Evolutionary conservation across 306 rosid species (phyloP), one percentile per base, ranked within the genome.

Genomic region (Cercis canadensis): DNA sequence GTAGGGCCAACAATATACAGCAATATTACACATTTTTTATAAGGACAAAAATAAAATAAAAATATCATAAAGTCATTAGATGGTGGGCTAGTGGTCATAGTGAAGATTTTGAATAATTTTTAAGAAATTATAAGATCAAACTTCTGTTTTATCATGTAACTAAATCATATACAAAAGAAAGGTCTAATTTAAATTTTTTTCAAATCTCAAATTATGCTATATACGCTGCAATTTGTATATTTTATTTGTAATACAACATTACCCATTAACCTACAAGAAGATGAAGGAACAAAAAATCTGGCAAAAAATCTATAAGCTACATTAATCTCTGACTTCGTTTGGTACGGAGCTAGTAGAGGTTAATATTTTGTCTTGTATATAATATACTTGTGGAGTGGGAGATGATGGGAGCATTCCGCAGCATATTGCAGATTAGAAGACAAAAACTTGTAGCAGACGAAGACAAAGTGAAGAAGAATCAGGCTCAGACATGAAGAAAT

Each of bases 381-480:
- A 62, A 24, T 24, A 24, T 24, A 24, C 29, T 24, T 24, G 67
- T 61, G 67, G 71, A 59, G 75, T 81, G 84, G 79, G 62, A 67
- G 78, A 67, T 70, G 65, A 56, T 62, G 77, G 51, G 57, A 51
- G 63, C 18, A 55, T 31, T 56, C 51, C 45, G 58, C 43, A 41
- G 81, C 52, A 55, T 14, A 53, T 41, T 69, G 70, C 65, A 64
- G 44, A 64, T 56, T 53, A 57, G 43, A 75, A 49, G 78, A 79
- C 75, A 76, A 60, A 75, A 75, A 39, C 49, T 68, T 63, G 43
- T 8, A 53, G 62, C 15, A 57, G 57, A 62, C 50, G 73, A 59
- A 82, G 86, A 92, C 91, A 92, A 80, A 71, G 80, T 68, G 75
- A 72, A 80, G 78, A 69, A 80, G 86, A 87, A 80, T 83, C 77